Evolutionary conservation across 306 rosid species (phyloP), one percentile per base, ranked within the genome.

Genomic region (Ceratonia siliqua): DNA sequence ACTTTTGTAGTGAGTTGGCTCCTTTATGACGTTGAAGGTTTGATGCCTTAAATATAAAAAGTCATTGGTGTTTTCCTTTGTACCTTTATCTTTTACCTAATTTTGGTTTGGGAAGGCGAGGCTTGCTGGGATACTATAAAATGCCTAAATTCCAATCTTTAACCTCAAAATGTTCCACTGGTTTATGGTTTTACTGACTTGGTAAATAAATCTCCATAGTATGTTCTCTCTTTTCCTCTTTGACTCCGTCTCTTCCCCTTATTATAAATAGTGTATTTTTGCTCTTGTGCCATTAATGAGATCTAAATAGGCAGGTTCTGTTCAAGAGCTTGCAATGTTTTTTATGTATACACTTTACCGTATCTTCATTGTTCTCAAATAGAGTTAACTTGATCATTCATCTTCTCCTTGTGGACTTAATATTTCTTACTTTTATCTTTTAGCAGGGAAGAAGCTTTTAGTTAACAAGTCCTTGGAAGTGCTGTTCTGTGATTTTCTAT

Each of bases 391-490:
- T 54, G 75, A 5, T 83, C 67, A 41, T 48, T 42, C 62, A 69
- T 61, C 22, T 62, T 42, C 38, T 38, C 32, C 69, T 57, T 74
- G 43, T 70, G 18, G 42, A 28, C 15, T 59, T 75, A 68, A 75
- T 49, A 50, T 70, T 48, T 73, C 39, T 76, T n/a, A 2, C 70
- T 50, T 61, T 21, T 17, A 62, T 28, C 54, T 48, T 35, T 71
- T 38, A 79, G 81, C 96, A 89, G 93, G 84, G 67, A 70, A 66
- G 63, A 72, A 84, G 65, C 63, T 81, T 77, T 38, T 22, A 50
- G 80, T 68, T n/a, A 38, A 66, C 30, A 54, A 42, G 74, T 46
- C 52, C 18, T 73, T 72, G 18, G 4, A 35, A 57, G 80, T 73
- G 54, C 74, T 79, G 74, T 71, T 71, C 59, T 69, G 63, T 73